These are phyloP conservation scores for Phytopythium vexans DNA, from an alignment of 352 stramenopile species.

Conservation along the genomic window DNA sequence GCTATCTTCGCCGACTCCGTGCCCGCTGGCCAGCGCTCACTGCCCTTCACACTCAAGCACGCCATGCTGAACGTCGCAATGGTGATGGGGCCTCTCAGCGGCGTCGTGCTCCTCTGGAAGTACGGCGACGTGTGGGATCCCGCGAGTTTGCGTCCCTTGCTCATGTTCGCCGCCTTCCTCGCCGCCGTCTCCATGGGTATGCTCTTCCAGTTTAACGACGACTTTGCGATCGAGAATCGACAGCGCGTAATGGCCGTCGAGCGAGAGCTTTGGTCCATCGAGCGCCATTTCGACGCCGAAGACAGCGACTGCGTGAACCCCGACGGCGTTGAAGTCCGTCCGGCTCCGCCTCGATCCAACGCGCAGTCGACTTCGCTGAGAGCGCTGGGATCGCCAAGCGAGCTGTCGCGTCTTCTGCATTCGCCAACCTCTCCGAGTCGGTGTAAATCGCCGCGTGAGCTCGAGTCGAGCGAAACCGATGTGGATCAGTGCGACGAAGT, in stretches of 20 bases:
- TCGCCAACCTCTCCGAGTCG: constrained; percentile 6
- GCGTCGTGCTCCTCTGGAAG: constrained; percentile 63
- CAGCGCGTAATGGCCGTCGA: constrained; percentile 50
- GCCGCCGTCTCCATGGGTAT: constrained; percentile 51
- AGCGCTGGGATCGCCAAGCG: constrained; percentile 14
- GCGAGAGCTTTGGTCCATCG: constrained; percentile 60
- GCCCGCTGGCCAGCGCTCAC: constrained; percentile 52
- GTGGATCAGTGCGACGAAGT: neutral
- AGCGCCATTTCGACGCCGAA: constrained; percentile 57
- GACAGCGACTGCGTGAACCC: constrained; percentile 27
- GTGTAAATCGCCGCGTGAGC: constrained; percentile 7
- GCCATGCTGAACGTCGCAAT: constrained; percentile 50
- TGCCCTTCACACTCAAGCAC: constrained; percentile 78
- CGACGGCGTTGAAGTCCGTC: constrained; percentile 8
- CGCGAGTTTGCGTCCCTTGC: constrained; percentile 48
- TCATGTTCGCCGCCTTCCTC: constrained; percentile 64
- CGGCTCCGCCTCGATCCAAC: constrained; percentile 1
- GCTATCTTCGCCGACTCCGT: constrained; percentile 87
- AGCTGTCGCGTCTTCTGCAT: constrained; percentile 30
- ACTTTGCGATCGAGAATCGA: constrained; percentile 67
- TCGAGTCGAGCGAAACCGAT: too few species aligned
- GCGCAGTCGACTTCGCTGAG: constrained; percentile 1
- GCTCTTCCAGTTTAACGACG: constrained; percentile 81
- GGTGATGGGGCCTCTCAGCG: constrained; percentile 49
- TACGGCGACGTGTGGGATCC: constrained; percentile 81